Evolutionary conservation across 2,329 filamentous ascomycete species (phyloP).

Genomic region (Byssochlamys sp.): DNA sequence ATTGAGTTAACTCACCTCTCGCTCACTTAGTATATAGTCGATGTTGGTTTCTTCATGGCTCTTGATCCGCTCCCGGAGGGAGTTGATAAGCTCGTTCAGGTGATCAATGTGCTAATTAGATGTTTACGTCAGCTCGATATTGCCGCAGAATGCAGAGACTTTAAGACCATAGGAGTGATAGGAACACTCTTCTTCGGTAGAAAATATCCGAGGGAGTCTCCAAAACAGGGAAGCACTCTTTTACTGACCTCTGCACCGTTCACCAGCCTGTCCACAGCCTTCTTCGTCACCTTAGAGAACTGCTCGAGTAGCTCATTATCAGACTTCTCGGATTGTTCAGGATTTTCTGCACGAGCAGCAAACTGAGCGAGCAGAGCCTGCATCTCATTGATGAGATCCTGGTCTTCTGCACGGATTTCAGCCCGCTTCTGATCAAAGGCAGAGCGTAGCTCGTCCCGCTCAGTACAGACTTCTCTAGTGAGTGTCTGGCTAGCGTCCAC

Average conservation of each 20-base stretch:
- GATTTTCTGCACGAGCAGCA: conserved; percentile 23
- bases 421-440: conserved; percentile 30
- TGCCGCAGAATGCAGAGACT: not conserved
- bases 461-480: conserved; percentile 28
- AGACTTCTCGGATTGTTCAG: conserved; percentile 26
- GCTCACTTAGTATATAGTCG: conserved; percentile 29
- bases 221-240: conserved; percentile 3
- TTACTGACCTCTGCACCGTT: conserved; percentile 34
- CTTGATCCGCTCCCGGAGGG: conserved; percentile 32
- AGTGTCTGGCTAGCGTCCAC: conserved; percentile 29
- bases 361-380: conserved; percentile 32
- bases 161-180: too few relatives aligned
- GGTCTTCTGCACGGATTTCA: conserved; percentile 31
- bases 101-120: conserved; percentile 31
- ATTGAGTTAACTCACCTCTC: conserved; percentile 23
- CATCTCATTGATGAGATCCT: conserved; percentile 33
- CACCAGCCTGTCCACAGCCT: conserved; percentile 38
- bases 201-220: not conserved
- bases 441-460: conserved; percentile 31
- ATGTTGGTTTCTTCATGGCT: conserved; percentile 30
- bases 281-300: conserved; percentile 48
- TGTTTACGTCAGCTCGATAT: not conserved
- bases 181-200: not conserved
- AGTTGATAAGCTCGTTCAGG: conserved; percentile 35
- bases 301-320: conserved; percentile 32